Evolutionary conservation across 2,329 filamentous ascomycete species (phyloP), one percentile per base, ranked within the genome.

Genomic region (Fusarium nematophilum): DNA sequence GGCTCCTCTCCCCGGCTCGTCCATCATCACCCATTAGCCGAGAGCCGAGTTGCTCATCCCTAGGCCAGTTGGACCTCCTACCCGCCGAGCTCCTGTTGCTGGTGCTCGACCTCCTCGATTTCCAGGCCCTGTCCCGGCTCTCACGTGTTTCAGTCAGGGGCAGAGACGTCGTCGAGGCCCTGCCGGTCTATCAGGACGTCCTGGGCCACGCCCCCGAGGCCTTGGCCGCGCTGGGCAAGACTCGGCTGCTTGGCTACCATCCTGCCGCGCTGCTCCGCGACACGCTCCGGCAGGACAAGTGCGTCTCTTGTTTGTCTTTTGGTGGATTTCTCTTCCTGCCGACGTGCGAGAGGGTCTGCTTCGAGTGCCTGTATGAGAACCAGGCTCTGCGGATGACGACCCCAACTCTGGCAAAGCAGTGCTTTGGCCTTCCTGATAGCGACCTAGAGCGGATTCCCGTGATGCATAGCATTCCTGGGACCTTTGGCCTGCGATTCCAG

Each of bases 171-270:
- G 58, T 74, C 11, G 65, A 71, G 26, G 49, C 57, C 10, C 68
- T 75, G 6, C 67, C 73, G 3, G 65, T 76, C n/a, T 73, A 76
- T 25, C 80, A 75, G 74, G 74, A 78, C 27, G 67, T 75, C 29
- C 75, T 78, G 29, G 78, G 79, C 62, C 82, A 74, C 47, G 73
- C 70, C 5, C 72, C 69, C n/a, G 49, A 53, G 25, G 46, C 65
- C n/a, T 36, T 75, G 43, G 45, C 37, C 4, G 68, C 64, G n/a
- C 52, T 74, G 31, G 58, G 58, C 13, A 50, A 61, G 39, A 70
- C 70, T 34, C 45, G 25, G 6, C 49, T 73, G 10, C 47, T 73
- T 26, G 45, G 46, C 18, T 43, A 40, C 39, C 66, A 72, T 37
- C 40, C 68, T 10, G 65, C 65, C 34, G 39, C 57, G 8, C 18